These are phyloP conservation scores for Globisporangium iwayamae DNA, from an alignment of 352 stramenopile genomes.

Conservation along the genomic window DNA sequence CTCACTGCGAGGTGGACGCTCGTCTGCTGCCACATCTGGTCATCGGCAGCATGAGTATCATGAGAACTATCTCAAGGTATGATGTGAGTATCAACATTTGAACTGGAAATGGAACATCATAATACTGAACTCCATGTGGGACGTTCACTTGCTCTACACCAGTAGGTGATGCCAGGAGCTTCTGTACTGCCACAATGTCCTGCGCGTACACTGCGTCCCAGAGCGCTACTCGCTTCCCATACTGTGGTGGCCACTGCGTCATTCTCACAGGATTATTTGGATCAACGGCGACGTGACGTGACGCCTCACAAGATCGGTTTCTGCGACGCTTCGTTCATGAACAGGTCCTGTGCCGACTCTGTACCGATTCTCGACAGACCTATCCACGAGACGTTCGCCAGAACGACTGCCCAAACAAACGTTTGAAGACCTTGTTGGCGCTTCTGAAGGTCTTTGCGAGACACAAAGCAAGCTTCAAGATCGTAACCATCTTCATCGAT, in stretches of 20 bases:
- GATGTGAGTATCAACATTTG: background rate
- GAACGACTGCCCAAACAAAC: background rate
- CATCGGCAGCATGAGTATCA: background rate
- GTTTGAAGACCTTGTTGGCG: background rate
- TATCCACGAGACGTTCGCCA: background rate
- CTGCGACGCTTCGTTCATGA: background rate
- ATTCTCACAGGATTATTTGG: conserved; percentile 11
- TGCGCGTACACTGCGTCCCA: conserved; percentile 63
- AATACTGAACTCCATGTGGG: conserved; percentile 34
- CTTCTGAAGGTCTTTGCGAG: background rate
- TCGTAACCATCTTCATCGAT: conserved; percentile 15
- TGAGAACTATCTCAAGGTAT: background rate
- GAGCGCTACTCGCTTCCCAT: conserved; percentile 37
- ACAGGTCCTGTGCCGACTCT: background rate
- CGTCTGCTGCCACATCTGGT: conserved; percentile 57
- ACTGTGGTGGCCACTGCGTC: conserved; percentile 38
- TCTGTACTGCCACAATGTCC: conserved; percentile 32
- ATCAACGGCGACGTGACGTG: background rate
- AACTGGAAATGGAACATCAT: background rate
- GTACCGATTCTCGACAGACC: no score
- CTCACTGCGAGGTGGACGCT: conserved; percentile 53
- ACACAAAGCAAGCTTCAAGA: background rate
- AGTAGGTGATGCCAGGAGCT: conserved; percentile 26
- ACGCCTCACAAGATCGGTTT: background rate
- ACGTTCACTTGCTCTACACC: conserved; percentile 45